Conservation (phyloP, 2,329 filamentous ascomycete genomes). For the Cercospora sp. region DNA sequence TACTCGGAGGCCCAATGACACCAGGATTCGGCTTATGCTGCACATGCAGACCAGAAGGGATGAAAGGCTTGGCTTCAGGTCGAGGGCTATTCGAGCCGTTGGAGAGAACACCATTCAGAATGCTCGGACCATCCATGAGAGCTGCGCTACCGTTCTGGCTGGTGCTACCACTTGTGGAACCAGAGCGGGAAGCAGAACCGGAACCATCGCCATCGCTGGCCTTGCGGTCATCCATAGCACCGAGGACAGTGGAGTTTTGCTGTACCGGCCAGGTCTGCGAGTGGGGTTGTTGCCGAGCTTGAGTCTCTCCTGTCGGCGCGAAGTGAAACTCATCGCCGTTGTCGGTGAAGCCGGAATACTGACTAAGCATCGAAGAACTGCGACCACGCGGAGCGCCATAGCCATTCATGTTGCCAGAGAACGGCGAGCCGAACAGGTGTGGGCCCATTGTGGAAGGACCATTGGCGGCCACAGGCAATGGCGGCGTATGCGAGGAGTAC, state of each 20-base stretch:
- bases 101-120: constrained; percentile 15
- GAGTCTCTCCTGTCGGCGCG: constrained; percentile 23
- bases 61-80: constrained; percentile 38
- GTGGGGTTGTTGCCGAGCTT: constrained; percentile 27
- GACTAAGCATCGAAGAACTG: constrained; percentile 55
- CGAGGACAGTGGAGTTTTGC: constrained; percentile 13
- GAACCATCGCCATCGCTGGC: constrained; percentile 29
- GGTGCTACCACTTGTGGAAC: constrained; percentile 26
- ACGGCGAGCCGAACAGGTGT: constrained; percentile 31
- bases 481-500: constrained; percentile 41
- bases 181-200: constrained; percentile 13
- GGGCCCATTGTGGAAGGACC: constrained; percentile 28
- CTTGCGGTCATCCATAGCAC: constrained; percentile 27
- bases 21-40: constrained; percentile 20
- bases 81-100: constrained; percentile 39
- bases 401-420: constrained; percentile 24
- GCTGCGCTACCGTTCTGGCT: constrained; percentile 27
- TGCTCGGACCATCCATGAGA: constrained; percentile 28
- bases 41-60: constrained; percentile 22
- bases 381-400: constrained; percentile 43
- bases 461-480: constrained; percentile 53
- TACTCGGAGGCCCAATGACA: constrained; percentile 32
- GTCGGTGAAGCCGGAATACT: constrained; percentile 54
- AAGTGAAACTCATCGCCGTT: constrained; percentile 33
- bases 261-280: constrained; percentile 32